phyloP scores from a whole-genome alignment of 345 rosid genomes.

The Murraya paniculata region DNA sequence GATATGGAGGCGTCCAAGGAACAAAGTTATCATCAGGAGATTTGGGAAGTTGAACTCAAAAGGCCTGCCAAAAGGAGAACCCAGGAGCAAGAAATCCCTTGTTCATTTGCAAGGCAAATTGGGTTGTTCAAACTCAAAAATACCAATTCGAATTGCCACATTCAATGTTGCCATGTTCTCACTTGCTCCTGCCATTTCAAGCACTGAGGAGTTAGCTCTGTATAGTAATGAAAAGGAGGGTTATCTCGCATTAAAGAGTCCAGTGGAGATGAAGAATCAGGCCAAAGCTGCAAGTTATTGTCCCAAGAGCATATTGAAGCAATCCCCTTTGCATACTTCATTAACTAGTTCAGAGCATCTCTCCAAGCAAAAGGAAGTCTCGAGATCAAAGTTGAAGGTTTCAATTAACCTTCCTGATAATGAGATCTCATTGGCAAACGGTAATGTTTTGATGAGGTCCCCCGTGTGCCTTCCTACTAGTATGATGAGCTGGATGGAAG shows the following conservation, averaged over 20 bases:
- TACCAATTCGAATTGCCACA: slow-evolving; percentile 73
- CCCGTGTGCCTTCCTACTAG: slow-evolving; percentile 76
- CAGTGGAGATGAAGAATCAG: slow-evolving; percentile 20
- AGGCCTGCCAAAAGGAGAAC: slow-evolving; percentile 32
- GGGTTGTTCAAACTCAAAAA: slow-evolving; percentile 24
- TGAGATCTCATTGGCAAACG: slow-evolving; percentile 80
- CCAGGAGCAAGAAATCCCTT: slow-evolving; percentile 23
- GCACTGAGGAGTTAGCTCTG: slow-evolving; percentile 31
- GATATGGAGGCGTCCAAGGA: slow-evolving; percentile 53
- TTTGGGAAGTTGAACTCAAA: slow-evolving; percentile 44
- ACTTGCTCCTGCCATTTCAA: slow-evolving; percentile 77
- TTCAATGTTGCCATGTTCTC: slow-evolving; percentile 97
- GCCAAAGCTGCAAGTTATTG: slow-evolving; percentile 13
- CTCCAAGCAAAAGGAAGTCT: slow-evolving; percentile 28
- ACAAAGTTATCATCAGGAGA: slow-evolving; percentile 59
- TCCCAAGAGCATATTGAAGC: slow-evolving; percentile 84
- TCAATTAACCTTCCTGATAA: slow-evolving; percentile 89
- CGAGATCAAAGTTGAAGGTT: slow-evolving; percentile 58
- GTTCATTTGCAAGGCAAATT: slow-evolving; percentile 19
- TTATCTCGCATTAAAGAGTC: slow-evolving; percentile 21
- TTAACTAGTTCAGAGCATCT: slow-evolving; percentile 17
- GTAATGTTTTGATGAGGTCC: slow-evolving; percentile 68
- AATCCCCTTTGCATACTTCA: slow-evolving; percentile 58
- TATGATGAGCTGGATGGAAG: slow-evolving; percentile 44
- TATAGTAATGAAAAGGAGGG: slow-evolving; percentile 27